Base-by-base conservation (phyloP, 2,329 filamentous ascomycete genomes). In the Cadophora sp. region DNA sequence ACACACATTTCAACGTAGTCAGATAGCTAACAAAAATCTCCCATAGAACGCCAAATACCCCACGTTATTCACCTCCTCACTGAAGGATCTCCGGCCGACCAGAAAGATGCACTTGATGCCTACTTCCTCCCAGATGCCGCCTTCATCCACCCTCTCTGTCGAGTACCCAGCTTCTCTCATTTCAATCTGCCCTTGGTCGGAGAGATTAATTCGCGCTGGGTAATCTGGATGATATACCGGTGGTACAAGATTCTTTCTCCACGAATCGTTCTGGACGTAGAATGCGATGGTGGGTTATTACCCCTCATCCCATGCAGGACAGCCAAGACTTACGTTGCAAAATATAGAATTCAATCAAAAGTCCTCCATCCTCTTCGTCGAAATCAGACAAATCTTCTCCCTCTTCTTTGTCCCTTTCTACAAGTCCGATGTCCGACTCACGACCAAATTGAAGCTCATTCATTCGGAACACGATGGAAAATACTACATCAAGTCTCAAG, bases 181-280 rank as follows among this genome's bases (percentile, higher is more conserved):
- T 70, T 79, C 36, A 66, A 75, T 1, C 59, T 85, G 1, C 84
- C 82, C 1, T 72, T 83, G 2, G 71, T 81, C 0, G 78, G 79
- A 8, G 68, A 75, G 14, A 64, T 86, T 27, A 86, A 89, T 70
- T 94, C 91, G 11, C 84, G 92, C 51, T 87, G 84, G 79, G 76
- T 92, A 6, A 83, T 96, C 20, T 80, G 85, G 58, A 83, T 84
- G 72, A 89, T 97, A 65, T 96, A 93, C 75, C 87, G 88, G 48
- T 94, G 91, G 91, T 95, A 96, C 79, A 92, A 93, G 75, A 91
- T 95, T 70, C 82, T 97, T 76, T 93, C 89, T 68, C 94, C 94
- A 0, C 81, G 83, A 20, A 91, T 96, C 71, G 83, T 89, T 51
- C 80, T 95, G 14, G 80, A 84, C 1, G 82, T 97, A 20, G 85